Percentiles rank a stretch among this genome's conserved stretches.
These are phyloP conservation scores for Dothistroma pini DNA, from an alignment of 2,329 filamentous ascomycete species.

Conservation along the genomic window DNA sequence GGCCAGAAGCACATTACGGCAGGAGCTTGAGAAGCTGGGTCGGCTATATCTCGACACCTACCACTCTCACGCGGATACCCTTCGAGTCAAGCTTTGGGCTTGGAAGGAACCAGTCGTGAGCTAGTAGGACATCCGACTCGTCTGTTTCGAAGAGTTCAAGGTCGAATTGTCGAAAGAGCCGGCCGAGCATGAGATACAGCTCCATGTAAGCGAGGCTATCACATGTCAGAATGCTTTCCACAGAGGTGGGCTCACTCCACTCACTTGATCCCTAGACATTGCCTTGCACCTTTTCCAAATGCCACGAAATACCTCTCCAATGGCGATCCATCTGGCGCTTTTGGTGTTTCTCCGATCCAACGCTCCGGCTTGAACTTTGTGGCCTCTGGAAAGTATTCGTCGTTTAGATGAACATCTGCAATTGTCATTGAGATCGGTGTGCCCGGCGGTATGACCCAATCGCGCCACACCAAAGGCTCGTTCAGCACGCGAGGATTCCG, in stretches of 20 bases:
- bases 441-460: slow-evolving; percentile 25
- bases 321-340: slow-evolving; percentile 15
- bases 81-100: slow-evolving; percentile 24
- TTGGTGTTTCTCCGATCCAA: slow-evolving; percentile 31
- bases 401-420: slow-evolving; percentile 33
- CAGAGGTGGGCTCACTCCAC: slow-evolving; percentile 5
- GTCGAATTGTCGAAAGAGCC: slow-evolving; percentile 20
- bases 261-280: slow-evolving; percentile 29
- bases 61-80: slow-evolving; percentile 20
- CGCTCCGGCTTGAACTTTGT: slow-evolving; percentile 34
- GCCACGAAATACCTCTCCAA: slow-evolving; percentile 37
- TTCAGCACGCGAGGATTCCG: slow-evolving; percentile 20
- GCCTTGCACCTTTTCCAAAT: slow-evolving; percentile 36
- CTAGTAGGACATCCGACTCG: slow-evolving; percentile 17
- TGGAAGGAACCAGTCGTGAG: slow-evolving; percentile 22
- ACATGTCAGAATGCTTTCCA: background rate
- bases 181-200: slow-evolving; percentile 23
- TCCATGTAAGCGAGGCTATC: slow-evolving; percentile 27
- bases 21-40: background rate
- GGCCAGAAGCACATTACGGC: background rate
- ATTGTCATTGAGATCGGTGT: slow-evolving; percentile 33
- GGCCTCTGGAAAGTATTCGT: slow-evolving; percentile 32
- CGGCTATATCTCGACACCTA: slow-evolving; percentile 8
- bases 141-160: slow-evolving; percentile 23
- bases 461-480: slow-evolving; percentile 17